Conservation (phyloP, 164 flowering plant genomes). For the Stephania cephalantha region DNA sequence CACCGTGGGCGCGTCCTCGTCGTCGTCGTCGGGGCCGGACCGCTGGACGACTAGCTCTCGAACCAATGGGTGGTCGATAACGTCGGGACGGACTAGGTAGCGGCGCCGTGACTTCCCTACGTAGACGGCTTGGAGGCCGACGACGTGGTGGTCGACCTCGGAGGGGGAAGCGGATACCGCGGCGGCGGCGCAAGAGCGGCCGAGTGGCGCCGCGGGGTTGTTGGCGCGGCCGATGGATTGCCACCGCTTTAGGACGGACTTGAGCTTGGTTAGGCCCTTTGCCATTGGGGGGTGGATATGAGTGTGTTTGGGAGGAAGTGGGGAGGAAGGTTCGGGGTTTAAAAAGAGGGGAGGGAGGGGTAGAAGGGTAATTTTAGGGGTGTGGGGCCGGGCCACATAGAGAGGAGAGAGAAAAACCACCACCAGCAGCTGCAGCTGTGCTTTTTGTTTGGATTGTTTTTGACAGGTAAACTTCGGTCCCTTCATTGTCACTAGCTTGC, state of each 20-base stretch:
- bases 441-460: not conserved
- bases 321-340: slow-evolving; percentile 30
- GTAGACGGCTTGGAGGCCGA: slow-evolving; percentile 32
- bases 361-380: not conserved
- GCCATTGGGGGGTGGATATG: slow-evolving; percentile 20
- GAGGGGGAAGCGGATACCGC: slow-evolving; percentile 16
- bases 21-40: slow-evolving; percentile 27
- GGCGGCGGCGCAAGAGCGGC: slow-evolving; percentile 14
- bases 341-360: slow-evolving; percentile 19
- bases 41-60: slow-evolving; percentile 48
- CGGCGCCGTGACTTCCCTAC: slow-evolving; percentile 76
- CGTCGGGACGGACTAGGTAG: slow-evolving; percentile 47
- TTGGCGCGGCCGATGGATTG: slow-evolving; percentile 26
- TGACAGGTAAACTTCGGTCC: not conserved
- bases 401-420: not conserved
- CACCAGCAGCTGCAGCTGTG: slow-evolving; percentile 3
- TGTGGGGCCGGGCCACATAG: slow-evolving; percentile 3
- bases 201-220: too few relatives aligned
- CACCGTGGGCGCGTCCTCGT: slow-evolving; percentile 29
- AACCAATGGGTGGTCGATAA: slow-evolving; percentile 64
- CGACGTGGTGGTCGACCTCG: too few relatives aligned
- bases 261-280: slow-evolving; percentile 35
- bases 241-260: slow-evolving; percentile 38
- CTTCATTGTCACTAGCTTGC: not conserved
- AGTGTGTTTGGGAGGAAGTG: slow-evolving; percentile 9